phyloP scores from a whole-genome alignment of 331 rosid species.

The Phaseolus coccineus region DNA sequence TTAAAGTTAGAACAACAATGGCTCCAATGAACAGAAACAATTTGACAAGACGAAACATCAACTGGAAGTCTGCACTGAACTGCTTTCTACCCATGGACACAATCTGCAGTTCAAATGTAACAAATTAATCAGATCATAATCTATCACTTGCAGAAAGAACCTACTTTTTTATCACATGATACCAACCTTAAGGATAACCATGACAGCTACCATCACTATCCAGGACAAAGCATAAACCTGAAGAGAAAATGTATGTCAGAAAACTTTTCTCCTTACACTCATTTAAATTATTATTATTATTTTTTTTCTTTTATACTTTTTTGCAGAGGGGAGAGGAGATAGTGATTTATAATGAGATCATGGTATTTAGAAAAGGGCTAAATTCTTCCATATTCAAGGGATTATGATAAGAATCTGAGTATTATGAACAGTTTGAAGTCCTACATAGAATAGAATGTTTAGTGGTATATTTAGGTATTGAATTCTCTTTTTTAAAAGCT shows the following conservation, averaged over 20 bases:
- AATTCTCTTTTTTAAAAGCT: too few species aligned
- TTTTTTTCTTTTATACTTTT: not conserved
- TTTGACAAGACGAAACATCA: conserved; percentile 94
- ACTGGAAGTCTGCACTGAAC: conserved; percentile 97
- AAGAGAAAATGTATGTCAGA: conserved; percentile 44
- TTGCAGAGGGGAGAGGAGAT: not conserved
- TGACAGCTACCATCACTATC: conserved; percentile 85
- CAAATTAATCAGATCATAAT: conserved; percentile 31
- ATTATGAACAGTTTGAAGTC: too few species aligned
- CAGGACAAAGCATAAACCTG: conserved; percentile 94
- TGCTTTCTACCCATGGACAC: conserved; percentile 93
- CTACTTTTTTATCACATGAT: conserved; percentile 33
- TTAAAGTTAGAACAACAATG: conserved; percentile 59
- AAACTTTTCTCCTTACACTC: not conserved
- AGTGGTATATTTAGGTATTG: too few species aligned
- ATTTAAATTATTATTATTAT: not conserved
- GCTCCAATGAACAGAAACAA: conserved; percentile 76
- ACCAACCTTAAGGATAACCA: conserved; percentile 85
- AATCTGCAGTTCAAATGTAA: conserved; percentile 64
- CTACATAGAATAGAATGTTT: too few species aligned
- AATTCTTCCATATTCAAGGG: not conserved
- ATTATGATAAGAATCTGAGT: not conserved
- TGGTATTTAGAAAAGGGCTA: conserved; percentile 6
- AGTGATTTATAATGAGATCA: conserved; percentile 2
- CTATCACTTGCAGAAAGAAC: conserved; percentile 21